phyloP scores from a whole-genome alignment of 306 rosid genomes.

The Begonia loranthoides region DNA sequence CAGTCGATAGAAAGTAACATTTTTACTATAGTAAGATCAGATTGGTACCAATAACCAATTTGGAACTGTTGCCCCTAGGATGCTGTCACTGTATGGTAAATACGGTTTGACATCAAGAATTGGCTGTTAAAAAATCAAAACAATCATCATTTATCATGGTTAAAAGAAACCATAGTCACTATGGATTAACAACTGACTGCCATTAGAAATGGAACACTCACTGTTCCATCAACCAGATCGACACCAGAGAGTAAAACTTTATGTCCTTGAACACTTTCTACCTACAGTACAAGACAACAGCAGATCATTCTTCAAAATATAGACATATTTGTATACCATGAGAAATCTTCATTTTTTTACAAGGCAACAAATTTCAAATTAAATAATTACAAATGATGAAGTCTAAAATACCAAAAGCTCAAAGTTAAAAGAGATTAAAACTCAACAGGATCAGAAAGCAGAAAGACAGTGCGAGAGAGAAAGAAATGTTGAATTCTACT shows the following conservation, averaged over 20 bases:
- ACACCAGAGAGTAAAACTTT: constrained; percentile 74
- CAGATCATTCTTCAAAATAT: too few relatives aligned
- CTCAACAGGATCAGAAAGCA: too few relatives aligned
- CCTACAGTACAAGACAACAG: constrained; percentile 21
- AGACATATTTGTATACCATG: background rate
- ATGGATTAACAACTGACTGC: too few relatives aligned
- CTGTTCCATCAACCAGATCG: constrained; percentile 94
- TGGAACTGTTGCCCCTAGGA: constrained; percentile 63
- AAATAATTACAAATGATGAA: too few relatives aligned
- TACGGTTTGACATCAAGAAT: constrained; percentile 90
- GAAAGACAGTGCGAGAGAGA: too few relatives aligned
- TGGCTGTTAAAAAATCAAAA: constrained; percentile 48
- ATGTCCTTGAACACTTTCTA: constrained; percentile 71
- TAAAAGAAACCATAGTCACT: too few relatives aligned
- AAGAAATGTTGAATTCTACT: too few relatives aligned
- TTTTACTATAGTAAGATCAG: constrained; percentile 1
- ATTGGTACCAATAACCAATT: constrained; percentile 59
- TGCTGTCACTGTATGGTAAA: constrained; percentile 70
- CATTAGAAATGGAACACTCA: constrained; percentile 34
- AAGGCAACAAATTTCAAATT: too few relatives aligned
- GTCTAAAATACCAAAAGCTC: too few relatives aligned
- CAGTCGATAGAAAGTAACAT: background rate
- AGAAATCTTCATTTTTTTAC: too few relatives aligned
- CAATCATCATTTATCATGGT: background rate
- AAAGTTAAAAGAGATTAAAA: too few relatives aligned